Evolutionary conservation across 108 stramenopile genomes (phyloP), one percentile per base, ranked within the genome.

Genomic region (Schizochytrium sp.): DNA sequence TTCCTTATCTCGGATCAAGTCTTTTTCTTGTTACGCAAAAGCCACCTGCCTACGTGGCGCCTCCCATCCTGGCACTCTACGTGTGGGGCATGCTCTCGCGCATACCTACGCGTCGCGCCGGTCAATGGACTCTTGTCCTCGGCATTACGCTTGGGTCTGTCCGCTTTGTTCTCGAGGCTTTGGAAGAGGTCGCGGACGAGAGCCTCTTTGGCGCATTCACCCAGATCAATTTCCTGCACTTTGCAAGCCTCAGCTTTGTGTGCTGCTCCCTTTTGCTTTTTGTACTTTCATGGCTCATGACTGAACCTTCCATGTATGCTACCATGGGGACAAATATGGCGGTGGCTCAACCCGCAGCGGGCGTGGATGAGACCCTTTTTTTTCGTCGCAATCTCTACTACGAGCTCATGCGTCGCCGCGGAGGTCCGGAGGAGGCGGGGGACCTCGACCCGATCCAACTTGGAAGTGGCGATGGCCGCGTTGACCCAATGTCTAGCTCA

Each of bases 61-160:
- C 76, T 12, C 76, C 76, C n/a, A 83, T 83, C 51, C n/a, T 83
- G 76, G 12, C 25, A 6, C 51, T 83, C 48, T 83, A 83, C 51
- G 51, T 83, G n/a, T 83, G 76, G 76, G 76, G 76, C 3, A 83
- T 83, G 76, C 76, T 83, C n/a, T 83, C 76, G 25, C 19, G 25
- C 23, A 83, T 0, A 6, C 76, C 76, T 10, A 53, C 10, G 12
- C 76, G 76, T 4, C 45, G 51, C 25, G 76, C 76, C n/a, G 76
- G 48, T 6, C 45, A 83, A 12, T 83, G 76, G 76, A 34, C 76
- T 12, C 51, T 83, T 8, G 51, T 53, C 48, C 12, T 83, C 23
- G 76, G 76, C 51, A 47, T 83, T 12, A 28, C 48, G 12, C 16
- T 53, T 12, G 76, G 76, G 43, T 53, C 51, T 16, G 12, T 83